Base-by-base conservation (phyloP, 2,329 filamentous ascomycete genomes). In the Daldinia sp. region DNA sequence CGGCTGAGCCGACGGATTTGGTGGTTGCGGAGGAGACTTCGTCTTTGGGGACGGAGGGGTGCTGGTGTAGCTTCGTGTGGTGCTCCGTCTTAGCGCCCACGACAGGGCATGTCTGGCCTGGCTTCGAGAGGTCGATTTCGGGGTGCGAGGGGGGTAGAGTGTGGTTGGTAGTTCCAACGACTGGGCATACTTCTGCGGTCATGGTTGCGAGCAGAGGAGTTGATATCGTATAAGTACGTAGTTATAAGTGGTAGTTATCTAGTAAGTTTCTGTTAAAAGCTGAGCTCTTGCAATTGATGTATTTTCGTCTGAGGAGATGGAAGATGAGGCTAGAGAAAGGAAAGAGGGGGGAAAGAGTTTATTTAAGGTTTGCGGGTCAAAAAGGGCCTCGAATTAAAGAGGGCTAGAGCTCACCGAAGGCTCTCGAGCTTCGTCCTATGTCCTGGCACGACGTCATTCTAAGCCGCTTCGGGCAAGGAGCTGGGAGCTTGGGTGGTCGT, bases 61-160 rank as follows among this genome's bases (percentile, higher is more conserved):
- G 81, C 71, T 81, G 78, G 76, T 79, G 77, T 10, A 83, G 77
- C 72, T 78, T 75, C 61, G 74, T 62, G 72, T 83, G 81, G 71
- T 83, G 81, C 65, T 82, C 81, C 6, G 81, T 80, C 71, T 79
- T 80, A 12, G 81, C 81, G 53, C 81, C 81, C 30, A 82, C 81
- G 53, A 82, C 76, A 41, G 81, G 81, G 73, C 81, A 83, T 7
- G 70, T 78, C 69, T 81, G 80, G 35, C 81, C 80, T 0, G 81
- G 79, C 73, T 79, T 75, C 33, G 78, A 77, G 51, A 83, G 78
- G 73, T 83, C 81, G 72, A 83, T 71, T 35, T 80, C 76, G 3
- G 81, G 79, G 72, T 81, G 80, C 1, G 78, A 77, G 0, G 80
- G 81, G 5, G 81, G 81, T 0, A 82, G 76, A 6, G 79, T 81